Base-by-base conservation (phyloP, 768 basidiomycete species). In the Mycena rosella region DNA sequence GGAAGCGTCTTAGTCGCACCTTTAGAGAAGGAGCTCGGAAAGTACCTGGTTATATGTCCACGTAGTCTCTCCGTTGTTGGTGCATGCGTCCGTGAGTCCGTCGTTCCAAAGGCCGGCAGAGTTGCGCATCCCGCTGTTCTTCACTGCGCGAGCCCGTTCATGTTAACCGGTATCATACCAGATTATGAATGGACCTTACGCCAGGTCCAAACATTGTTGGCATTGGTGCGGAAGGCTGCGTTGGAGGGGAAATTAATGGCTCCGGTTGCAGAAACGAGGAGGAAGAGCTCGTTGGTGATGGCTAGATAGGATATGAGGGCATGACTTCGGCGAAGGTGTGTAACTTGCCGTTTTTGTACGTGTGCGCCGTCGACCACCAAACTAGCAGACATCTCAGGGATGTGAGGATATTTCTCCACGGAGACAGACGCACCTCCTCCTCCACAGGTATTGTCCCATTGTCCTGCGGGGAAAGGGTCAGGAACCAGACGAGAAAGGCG, bases 21-120 rank as follows among this genome's bases (percentile, higher is more conserved):
- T 42, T 17, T 44, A 32, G 40, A 13, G 8, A n/a, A 7, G 5
- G 14, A 40, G 6, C 38, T 11, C 17, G 11, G 18, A 40, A 55
- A 56, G 42, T 65, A 85, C 86, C 72, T 88, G 87, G 68, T 89
- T 88, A 72, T 89, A 89, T 0, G 84, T 87, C 88, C 88, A 88
- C 2, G 87, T 83, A 5, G 86, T 88, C 84, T 84, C 83, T 1
- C 83, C 83, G 63, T 85, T 85, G 67, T 85, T 85, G 51, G 71
- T 51, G 60, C 83, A 85, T 10, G 78, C 74, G 49, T 80, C 75
- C 3, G 67, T 68, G 7, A 84, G 75, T 9, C 84, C 84, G 51
- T 85, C 85, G 70, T 86, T 86, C 74, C 77, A 85, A 15, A 86
- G 78, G 17, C 81, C 82, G 14, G 79, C 69, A 0, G 81, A 76